Base-by-base conservation (phyloP, 495 filamentous ascomycete genomes). In the Tuber magnatum region DNA sequence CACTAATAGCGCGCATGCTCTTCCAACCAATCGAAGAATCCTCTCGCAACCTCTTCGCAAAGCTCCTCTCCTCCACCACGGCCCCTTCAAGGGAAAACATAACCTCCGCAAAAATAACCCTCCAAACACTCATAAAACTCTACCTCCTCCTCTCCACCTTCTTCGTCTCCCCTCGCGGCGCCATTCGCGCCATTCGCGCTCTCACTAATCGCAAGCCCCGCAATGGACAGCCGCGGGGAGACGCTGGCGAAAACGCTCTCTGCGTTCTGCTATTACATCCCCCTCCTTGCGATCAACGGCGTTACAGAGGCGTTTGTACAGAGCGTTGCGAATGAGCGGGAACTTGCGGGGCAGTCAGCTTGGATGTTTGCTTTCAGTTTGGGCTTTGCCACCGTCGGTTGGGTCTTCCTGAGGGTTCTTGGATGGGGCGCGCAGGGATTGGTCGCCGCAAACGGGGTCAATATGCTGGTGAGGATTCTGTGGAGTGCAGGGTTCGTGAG, bases 1-100 rank as follows among this genome's bases (percentile, higher is more conserved):
- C 93, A 12, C 88, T 99, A 3, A 83, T 96, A 71, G 95, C 96
- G 4, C 91, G 95, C 20, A 88, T 97, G 74, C 84, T 99, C 73
- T 95, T 99, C 83, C 95, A 97, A 80, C 95, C 95, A 16, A 88
- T 98, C 79, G 95, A 99, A 81, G 96, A 98, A 83, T 93, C 90
- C 78, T 92, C 90, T 76, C 90, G 96, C 38, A 92, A 90, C 77
- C 88, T 97, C 75, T 97, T 98, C 82, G 92, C 91, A 46, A 90
- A 90, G 70, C 86, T 97, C 10, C 86, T 89, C 78, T 89, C 81
- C 77, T 9, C 71, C 76, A 12, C 76, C 32, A 32, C 77, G 24
- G 3, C 3, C 3, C 56, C 56, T 14, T 48, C 73, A 61, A 73
- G 77, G 44, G 39, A 79, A 41, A 76, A 81, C 24, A 74, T 80